Evolutionary conservation across 148 eudicot species (phyloP).

Genomic region (Polygonum maritimum): DNA sequence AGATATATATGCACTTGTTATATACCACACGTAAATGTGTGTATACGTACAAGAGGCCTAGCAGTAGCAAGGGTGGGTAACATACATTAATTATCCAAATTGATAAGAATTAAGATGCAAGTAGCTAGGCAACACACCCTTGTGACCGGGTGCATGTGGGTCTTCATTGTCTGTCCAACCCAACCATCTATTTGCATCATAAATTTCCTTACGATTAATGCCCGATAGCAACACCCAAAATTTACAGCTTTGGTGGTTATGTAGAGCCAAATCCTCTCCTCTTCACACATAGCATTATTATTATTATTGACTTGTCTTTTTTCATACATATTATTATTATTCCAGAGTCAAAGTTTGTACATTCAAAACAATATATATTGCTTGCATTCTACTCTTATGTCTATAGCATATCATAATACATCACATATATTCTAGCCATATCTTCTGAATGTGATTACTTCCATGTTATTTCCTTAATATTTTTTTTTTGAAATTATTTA

Average conservation of each 20-base stretch:
- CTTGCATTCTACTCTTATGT: neutral
- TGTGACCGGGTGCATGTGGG: slow-evolving; percentile 2
- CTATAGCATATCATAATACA: neutral
- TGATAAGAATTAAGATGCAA: too few species aligned
- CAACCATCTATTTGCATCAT: neutral
- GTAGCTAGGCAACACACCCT: too few species aligned
- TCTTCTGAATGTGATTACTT: neutral
- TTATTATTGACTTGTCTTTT: neutral
- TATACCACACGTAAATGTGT: neutral
- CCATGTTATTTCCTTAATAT: neutral
- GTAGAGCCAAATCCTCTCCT: neutral
- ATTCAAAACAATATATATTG: neutral
- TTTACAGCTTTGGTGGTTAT: neutral
- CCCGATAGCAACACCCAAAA: neutral
- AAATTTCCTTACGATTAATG: neutral
- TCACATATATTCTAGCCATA: neutral
- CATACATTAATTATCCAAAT: neutral
- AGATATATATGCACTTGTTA: neutral
- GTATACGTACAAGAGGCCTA: neutral
- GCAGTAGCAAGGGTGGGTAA: neutral
- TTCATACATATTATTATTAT: neutral
- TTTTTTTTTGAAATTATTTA: neutral
- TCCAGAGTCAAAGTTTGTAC: slow-evolving; percentile 3
- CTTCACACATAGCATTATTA: too few species aligned
- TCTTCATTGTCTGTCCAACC: neutral